Evolutionary conservation across 352 stramenopile species (phyloP), one percentile per base, ranked within the genome.

Genomic region (Globisporangium parvum): DNA sequence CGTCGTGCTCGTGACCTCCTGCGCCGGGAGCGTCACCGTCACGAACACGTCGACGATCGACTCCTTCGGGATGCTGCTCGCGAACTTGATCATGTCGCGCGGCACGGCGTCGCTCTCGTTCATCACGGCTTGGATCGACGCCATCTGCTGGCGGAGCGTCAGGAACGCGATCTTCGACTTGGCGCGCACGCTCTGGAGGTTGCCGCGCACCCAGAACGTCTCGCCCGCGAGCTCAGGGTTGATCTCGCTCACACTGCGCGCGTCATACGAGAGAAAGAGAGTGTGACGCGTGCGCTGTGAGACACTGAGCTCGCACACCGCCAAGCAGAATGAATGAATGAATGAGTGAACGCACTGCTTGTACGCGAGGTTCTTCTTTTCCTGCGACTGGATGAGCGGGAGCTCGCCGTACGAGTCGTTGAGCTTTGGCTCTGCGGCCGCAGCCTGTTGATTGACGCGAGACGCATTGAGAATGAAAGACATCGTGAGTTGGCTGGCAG

Each of bases 71-170:
- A 99, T 80, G 15, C 83, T 75, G 61, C 87, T 90, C 26, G 97
- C 77, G 69, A 98, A 99, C 73, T 98, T 98, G 60, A 99, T 91
- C 94, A 99, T 99, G 59, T 92, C 93, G 55, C 96, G 91, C 26
- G 90, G 83, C 39, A 93, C 80, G 37, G 85, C 81, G 65, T 93
- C 88, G 70, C 95, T 91, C 66, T 95, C 82, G 50, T 77, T 75
- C 35, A 96, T 51, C 35, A 96, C 83, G 47, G 63, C 96, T 77
- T 99, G 97, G 54, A 99, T 96, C 12, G 97, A 99, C 63, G 96
- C 92, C 40, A 94, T 91, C 62, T 93, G 77, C 73, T 99, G 91
- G 37, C 97, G 93, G 53, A 99, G 68, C 17, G 99, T 94, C 35
- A 99, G 75, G 73, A 99, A 99, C 26, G 86, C 86, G 60, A 96